Conservation (phyloP, 1,139 yeast genomes). For the Suhomyces coccinellae region DNA sequence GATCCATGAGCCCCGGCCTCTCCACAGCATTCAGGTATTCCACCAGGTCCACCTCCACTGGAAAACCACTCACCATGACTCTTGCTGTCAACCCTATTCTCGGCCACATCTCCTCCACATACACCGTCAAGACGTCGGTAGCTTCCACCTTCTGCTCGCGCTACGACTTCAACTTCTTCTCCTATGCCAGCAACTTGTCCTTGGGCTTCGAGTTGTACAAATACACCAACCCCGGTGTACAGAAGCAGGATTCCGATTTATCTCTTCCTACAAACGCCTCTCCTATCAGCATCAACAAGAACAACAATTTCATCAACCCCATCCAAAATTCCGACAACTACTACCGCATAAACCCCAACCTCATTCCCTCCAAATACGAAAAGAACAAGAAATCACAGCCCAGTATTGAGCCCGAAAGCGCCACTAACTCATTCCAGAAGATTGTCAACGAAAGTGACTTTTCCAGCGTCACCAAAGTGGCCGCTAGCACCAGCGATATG, state of each 20-base stretch:
- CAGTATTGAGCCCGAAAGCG: slow-evolving; percentile 28
- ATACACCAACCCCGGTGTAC: slow-evolving; percentile 23
- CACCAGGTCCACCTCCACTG: slow-evolving; percentile 82
- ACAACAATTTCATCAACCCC: slow-evolving; percentile 19
- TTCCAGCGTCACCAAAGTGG: slow-evolving; percentile 71
- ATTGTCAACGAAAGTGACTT: slow-evolving; percentile 55
- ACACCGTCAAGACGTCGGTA: slow-evolving; percentile 78
- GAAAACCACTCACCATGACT: slow-evolving; percentile 87
- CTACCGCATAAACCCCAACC: slow-evolving; percentile 28
- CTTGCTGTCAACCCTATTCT: slow-evolving; percentile 84
- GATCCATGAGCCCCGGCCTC: slow-evolving; percentile 79
- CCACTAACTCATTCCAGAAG: slow-evolving; percentile 54
- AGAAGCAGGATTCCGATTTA: not conserved
- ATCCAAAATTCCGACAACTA: slow-evolving; percentile 29
- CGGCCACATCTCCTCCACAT: slow-evolving; percentile 88
- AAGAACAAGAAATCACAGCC: not conserved
- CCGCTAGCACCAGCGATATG: slow-evolving; percentile 67
- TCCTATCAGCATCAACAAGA: not conserved
- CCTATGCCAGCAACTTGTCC: slow-evolving; percentile 84
- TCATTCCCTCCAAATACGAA: slow-evolving; percentile 23
- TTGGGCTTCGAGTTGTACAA: slow-evolving; percentile 85
- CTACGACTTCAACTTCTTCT: slow-evolving; percentile 87
- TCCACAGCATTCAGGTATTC: slow-evolving; percentile 85
- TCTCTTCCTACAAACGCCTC: slow-evolving; percentile 2
- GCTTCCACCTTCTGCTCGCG: slow-evolving; percentile 79